These are phyloP conservation scores for Coffea eugenioides DNA, from an alignment of 257 asterid genomes.

Conservation along the genomic window DNA sequence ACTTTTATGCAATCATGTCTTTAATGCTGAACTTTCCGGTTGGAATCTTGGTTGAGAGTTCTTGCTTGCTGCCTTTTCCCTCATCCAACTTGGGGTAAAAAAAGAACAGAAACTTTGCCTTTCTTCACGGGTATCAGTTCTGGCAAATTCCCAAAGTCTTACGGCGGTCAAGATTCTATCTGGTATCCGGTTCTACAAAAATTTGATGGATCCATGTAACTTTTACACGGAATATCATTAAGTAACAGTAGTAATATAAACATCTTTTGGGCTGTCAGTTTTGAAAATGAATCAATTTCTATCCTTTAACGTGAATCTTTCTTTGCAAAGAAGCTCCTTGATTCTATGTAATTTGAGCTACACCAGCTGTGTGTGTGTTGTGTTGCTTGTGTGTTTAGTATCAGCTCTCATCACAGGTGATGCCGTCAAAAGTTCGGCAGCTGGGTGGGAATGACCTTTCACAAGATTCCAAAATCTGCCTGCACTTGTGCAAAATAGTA, in stretches of 20 bases:
- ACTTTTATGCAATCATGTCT: not conserved
- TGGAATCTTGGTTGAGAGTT: not conserved
- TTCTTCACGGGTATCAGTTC: not conserved
- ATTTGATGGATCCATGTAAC: not conserved
- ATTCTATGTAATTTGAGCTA: not conserved
- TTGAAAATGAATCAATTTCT: not conserved
- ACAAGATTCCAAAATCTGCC: slow-evolving; percentile 14
- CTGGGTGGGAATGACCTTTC: slow-evolving; percentile 7
- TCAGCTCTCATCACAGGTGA: slow-evolving; percentile 1
- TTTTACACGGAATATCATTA: not conserved
- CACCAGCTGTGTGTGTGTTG: not conserved
- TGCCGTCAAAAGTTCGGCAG: slow-evolving; percentile 8
- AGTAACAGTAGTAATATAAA: not conserved
- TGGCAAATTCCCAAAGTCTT: not conserved
- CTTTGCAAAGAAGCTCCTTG: slow-evolving; percentile 1
- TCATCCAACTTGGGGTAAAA: not conserved
- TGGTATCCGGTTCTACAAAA: not conserved
- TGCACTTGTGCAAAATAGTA: not conserved
- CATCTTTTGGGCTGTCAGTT: not conserved
- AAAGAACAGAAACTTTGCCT: not conserved
- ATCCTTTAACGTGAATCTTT: not conserved
- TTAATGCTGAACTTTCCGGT: not conserved
- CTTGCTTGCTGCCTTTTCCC: not conserved
- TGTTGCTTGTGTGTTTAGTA: not conserved
- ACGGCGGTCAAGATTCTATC: not conserved